Evolutionary conservation across 257 asterid genomes (phyloP).

Genomic region (Nicotiana noctiflora): DNA sequence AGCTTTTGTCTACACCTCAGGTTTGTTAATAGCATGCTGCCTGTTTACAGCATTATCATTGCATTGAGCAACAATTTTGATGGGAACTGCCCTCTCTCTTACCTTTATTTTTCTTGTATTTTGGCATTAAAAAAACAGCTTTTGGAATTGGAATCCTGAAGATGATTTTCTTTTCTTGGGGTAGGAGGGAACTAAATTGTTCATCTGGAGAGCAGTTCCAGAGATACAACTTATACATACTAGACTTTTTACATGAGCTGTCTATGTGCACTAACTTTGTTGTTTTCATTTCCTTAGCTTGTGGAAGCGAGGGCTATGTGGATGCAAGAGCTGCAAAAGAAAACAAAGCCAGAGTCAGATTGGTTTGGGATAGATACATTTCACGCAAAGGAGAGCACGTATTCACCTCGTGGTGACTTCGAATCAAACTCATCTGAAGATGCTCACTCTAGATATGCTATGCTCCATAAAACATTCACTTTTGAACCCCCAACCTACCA

Average conservation of each 20-base stretch:
- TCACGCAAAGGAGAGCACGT: constrained; percentile 33
- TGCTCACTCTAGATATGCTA: constrained; percentile 19
- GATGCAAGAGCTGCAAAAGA: constrained; percentile 89
- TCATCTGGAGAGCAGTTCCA: not conserved
- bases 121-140: too few species aligned
- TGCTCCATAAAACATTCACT: constrained; percentile 25
- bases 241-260: not conserved
- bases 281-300: constrained; percentile 36
- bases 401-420: constrained; percentile 37
- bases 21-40: constrained; percentile 30
- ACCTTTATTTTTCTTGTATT: too few species aligned
- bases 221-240: not conserved
- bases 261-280: not conserved
- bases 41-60: not conserved
- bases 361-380: constrained; percentile 45
- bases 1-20: constrained; percentile 74
- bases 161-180: not conserved
- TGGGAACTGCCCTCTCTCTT: not conserved
- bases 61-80: not conserved
- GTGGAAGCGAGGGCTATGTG: constrained; percentile 78
- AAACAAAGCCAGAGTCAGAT: constrained; percentile 50
- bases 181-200: not conserved
- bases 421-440: constrained; percentile 36
- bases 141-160: not conserved
- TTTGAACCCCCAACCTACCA: constrained; percentile 32